Evolutionary conservation across 352 stramenopile genomes (phyloP).

Genomic region (Pythium biforme): DNA sequence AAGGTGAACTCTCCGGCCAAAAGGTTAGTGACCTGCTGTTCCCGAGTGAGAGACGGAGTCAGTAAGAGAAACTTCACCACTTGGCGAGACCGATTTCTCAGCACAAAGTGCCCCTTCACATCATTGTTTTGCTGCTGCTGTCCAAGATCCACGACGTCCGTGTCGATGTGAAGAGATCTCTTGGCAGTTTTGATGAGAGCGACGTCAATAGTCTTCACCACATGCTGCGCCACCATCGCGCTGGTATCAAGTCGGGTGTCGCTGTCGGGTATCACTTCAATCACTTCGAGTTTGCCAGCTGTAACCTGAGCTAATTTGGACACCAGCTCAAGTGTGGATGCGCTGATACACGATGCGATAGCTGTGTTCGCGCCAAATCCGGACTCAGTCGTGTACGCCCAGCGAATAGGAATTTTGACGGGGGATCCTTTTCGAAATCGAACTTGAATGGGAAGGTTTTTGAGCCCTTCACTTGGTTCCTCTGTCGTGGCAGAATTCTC

Average conservation of each 20-base stretch:
- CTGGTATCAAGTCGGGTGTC: not conserved
- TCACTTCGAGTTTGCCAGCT: constrained; percentile 64
- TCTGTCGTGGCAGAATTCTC: not conserved
- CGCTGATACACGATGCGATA: constrained; percentile 67
- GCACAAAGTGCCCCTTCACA: constrained; percentile 54
- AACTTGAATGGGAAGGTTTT: constrained; percentile 41
- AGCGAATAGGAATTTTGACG: constrained; percentile 51
- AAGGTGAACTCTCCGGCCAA: constrained; percentile 66
- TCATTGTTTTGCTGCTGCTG: constrained; percentile 72
- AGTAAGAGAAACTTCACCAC: constrained; percentile 74
- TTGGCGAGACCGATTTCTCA: constrained; percentile 69
- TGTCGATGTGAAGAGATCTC: constrained; percentile 63
- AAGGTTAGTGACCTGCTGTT: constrained; percentile 12
- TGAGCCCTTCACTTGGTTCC: not conserved
- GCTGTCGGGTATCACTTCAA: constrained; percentile 10
- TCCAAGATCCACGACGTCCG: constrained; percentile 69
- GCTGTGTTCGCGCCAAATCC: constrained; percentile 65
- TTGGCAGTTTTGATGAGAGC: constrained; percentile 68
- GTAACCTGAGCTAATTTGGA: constrained; percentile 50
- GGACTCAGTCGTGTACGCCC: constrained; percentile 59
- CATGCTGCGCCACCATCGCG: not conserved
- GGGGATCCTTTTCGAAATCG: constrained; percentile 35
- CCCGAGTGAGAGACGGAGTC: constrained; percentile 30
- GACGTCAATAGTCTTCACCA: constrained; percentile 44
- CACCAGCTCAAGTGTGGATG: constrained; percentile 60